Conservation (phyloP, 2,329 filamentous ascomycete species). For the Metarhizium humberi region DNA sequence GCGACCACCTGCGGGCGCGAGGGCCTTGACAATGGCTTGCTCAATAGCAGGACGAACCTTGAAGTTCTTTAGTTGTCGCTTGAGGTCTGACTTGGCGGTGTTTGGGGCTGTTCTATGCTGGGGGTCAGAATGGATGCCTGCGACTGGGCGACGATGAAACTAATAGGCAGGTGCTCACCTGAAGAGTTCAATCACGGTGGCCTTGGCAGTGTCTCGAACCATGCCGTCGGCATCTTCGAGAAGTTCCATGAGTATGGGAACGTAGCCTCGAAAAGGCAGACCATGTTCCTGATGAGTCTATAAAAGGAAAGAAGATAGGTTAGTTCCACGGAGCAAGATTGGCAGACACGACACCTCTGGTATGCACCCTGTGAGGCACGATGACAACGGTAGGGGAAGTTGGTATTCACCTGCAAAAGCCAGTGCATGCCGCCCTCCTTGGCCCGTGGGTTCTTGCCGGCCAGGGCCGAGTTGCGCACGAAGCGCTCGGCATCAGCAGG, state of each 20-base stretch:
- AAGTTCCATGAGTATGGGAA: constrained; percentile 72
- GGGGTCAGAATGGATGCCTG: not conserved
- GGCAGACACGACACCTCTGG: too few relatives aligned
- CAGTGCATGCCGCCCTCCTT: constrained; percentile 82
- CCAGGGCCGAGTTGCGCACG: constrained; percentile 69
- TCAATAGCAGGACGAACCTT: constrained; percentile 83
- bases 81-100: constrained; percentile 78
- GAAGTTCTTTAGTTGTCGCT: constrained; percentile 73
- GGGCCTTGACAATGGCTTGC: constrained; percentile 66
- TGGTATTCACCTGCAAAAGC: constrained; percentile 57
- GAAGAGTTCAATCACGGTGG: constrained; percentile 79
- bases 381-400: not conserved
- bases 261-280: constrained; percentile 74
- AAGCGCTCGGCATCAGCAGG: constrained; percentile 68
- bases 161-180: constrained; percentile 37
- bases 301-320: constrained; percentile 8
- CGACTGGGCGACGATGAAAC: not conserved
- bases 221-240: constrained; percentile 84
- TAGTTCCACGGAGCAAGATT: constrained; percentile 7
- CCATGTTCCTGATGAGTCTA: constrained; percentile 75
- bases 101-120: constrained; percentile 59
- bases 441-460: constrained; percentile 70
- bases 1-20: constrained; percentile 44
- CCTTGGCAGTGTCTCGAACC: constrained; percentile 78
- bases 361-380: too few relatives aligned